Evolutionary conservation across 2,329 filamentous ascomycete genomes (phyloP), one percentile per base, ranked within the genome.

Genomic region (Fusarium heterosporum): DNA sequence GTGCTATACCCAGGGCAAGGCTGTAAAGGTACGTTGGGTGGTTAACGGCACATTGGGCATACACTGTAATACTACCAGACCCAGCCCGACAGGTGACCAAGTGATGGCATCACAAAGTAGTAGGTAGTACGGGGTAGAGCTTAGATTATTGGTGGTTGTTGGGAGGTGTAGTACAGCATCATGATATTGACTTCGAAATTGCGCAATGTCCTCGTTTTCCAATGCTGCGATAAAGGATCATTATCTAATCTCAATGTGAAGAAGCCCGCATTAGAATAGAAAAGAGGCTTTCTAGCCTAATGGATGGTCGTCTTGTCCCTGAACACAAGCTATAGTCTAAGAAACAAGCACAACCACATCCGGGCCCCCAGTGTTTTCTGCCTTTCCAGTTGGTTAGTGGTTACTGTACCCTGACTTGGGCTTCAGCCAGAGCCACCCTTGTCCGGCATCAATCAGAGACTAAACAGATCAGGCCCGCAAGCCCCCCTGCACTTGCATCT

Each of bases 401-500:
- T 22, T 64, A 58, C 45, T 46, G 60, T 63, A 63, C 60, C 60
- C 60, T 63, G 49, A 59, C 29, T 45, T 32, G n/a, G 19, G 28
- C 41, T 52, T 28, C 16, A 45, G 45, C 26, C 50, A 19, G 34
- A 40, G 32, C 43, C 25, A 32, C 46, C 54, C 64, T 43, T 66
- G 46, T 61, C 64, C 50, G 52, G 55, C 53, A 41, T 54, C 48
- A 45, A 45, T 58, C 46, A 66, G 54, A 59, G 50, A 61, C 68
- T 71, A 71, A 62, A 67, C 69, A 49, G 26, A 67, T 69, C 55
- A 58, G 64, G 61, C 52, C 58, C 50, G 59, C 41, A 11, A 19
- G 39, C 14, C 34, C 39, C 13, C 34, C 16, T 36, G 34, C 34
- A 4, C 34, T 9, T 36, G 34, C 16, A 36, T 9, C 34, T 17